phyloP scores from a whole-genome alignment of 306 rosid genomes.

The Potentilla sterilis region DNA sequence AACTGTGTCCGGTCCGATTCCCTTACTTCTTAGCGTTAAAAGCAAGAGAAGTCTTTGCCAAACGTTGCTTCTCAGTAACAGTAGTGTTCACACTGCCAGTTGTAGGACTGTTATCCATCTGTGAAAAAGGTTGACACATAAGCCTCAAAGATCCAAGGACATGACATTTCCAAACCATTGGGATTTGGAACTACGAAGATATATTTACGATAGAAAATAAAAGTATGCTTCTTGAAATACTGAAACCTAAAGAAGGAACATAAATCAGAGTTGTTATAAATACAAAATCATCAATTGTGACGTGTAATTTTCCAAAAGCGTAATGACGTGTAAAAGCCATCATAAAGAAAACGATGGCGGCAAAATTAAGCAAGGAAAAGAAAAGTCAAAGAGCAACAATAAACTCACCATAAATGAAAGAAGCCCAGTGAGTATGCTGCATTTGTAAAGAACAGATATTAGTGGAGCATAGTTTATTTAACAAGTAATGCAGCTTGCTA shows the following conservation, averaged over 20 bases:
- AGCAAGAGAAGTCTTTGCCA: slow-evolving; percentile 84
- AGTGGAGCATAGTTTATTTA: slow-evolving; percentile 29
- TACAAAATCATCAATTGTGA: neutral
- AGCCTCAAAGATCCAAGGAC: neutral
- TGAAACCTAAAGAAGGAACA: neutral
- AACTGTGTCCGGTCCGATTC: neutral
- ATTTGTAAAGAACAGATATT: slow-evolving; percentile 35
- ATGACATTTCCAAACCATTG: slow-evolving; percentile 1
- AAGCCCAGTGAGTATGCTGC: slow-evolving; percentile 98
- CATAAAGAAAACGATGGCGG: neutral
- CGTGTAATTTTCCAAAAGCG: neutral
- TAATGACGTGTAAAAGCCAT: neutral
- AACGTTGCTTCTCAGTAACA: slow-evolving; percentile 75
- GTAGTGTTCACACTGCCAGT: slow-evolving; percentile 95
- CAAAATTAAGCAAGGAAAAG: neutral
- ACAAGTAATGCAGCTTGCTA: slow-evolving; percentile 8
- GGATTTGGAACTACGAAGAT: neutral
- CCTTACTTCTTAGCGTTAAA: slow-evolving; percentile 92
- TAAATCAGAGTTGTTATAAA: neutral
- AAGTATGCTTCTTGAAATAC: neutral
- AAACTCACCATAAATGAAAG: slow-evolving; percentile 93
- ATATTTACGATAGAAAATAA: neutral
- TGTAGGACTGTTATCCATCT: slow-evolving; percentile 98
- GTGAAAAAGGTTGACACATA: slow-evolving; percentile 5
- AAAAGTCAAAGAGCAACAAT: slow-evolving; percentile 20